Base-by-base conservation (phyloP, 108 stramenopile genomes). In the Cyclotella distinguenda region DNA sequence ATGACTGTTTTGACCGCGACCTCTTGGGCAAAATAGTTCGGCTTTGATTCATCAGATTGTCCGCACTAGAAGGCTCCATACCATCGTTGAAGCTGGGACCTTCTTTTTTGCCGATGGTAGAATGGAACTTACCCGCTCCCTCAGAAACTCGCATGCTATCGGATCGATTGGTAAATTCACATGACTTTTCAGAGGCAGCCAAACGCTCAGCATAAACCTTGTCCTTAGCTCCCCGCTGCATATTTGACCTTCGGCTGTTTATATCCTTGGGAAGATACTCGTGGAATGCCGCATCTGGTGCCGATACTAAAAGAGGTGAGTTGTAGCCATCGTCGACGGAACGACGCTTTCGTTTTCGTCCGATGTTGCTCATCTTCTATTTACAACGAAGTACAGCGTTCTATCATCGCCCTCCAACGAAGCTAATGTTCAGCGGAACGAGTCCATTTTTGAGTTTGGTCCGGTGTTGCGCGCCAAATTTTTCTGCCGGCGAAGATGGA, bases 171-270 rank as follows among this genome's bases (percentile, higher is more conserved):
- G 23, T 28, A 3, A n/a, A 21, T 18, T 8, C 66, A 22, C 39
- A 0, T 6, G 2, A 6, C 16, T 54, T 21, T 2, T 39, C 39
- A 1, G 0, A 10, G 31, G 52, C 35, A 11, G 59, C 73, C 32
- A 74, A 36, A 5, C 73, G 58, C 31, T 66, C 52, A 8, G 73
- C 73, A 34, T 74, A 74, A 0, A 43, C 73, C 31, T 59, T 74
- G 44, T 74, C 73, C 53, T 74, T 74, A 10, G 73, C 61, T 13
- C 62, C 64, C 13, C 73, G 39, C 25, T 74, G 73, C 32, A 74
- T 16, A 27, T 30, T 31, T 46, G 40, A 26, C 36, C 53, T 25
- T 26, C 40, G 23, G 16, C 27, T 44, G 32, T 25, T 45, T 13
- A 8, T 34, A 22, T 2, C 27, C 38, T 28, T 48, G 19, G 48